These are phyloP conservation scores for Trichoderma asperelloides DNA, from an alignment of 495 filamentous ascomycete species.

Conservation along the genomic window DNA sequence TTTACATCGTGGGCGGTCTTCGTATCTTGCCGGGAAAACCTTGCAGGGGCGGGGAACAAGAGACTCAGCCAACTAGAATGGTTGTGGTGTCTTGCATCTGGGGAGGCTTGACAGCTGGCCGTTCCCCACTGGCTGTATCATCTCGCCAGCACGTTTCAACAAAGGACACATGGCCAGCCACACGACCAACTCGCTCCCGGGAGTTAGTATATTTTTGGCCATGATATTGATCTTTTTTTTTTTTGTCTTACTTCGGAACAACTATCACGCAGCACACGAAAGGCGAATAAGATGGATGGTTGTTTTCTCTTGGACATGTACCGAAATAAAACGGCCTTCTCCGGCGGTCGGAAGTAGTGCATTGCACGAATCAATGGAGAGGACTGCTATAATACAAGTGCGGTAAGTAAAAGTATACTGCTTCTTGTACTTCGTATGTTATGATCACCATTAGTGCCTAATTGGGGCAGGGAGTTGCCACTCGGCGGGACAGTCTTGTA, in stretches of 20 bases:
- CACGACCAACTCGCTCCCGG: conserved; percentile 6
- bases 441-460: neutral
- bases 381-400: no score
- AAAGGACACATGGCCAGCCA: conserved; percentile 7
- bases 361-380: neutral
- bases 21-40: conserved; percentile 1
- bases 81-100: conserved; percentile 7
- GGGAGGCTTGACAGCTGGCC: conserved; percentile 10
- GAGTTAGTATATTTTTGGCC: conserved; percentile 6
- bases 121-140: conserved; percentile 8
- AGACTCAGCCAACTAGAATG: conserved; percentile 1
- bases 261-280: neutral
- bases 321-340: neutral
- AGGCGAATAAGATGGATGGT: neutral
- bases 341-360: neutral
- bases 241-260: conserved; percentile 4
- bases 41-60: conserved; percentile 1
- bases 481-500: neutral
- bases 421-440: neutral
- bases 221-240: conserved; percentile 1
- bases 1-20: neutral
- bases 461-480: neutral
- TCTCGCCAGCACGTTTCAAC: conserved; percentile 10
- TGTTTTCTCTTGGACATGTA: neutral
- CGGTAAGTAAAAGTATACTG: no score